A percentile compares a stretch with the other conserved stretches of the same genome.
These are phyloP conservation scores for Phellopilus nigrolimitatus DNA, from an alignment of 1,284 basidiomycete species.

Conservation along the genomic window DNA sequence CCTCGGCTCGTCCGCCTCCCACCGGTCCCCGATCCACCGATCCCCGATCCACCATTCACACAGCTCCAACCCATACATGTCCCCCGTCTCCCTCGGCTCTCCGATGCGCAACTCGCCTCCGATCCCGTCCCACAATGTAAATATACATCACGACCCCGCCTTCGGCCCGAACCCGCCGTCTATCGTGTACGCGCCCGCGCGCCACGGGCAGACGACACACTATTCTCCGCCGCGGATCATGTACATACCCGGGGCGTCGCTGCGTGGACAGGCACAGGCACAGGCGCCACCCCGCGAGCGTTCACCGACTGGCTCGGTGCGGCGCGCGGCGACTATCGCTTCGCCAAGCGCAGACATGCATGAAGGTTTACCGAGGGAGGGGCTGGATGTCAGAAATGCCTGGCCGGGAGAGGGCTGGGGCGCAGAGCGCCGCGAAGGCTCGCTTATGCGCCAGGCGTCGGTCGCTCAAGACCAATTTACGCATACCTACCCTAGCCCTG, in stretches of 20 bases:
- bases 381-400: not conserved
- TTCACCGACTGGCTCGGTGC: constrained; percentile 2
- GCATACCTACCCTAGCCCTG: too few species aligned
- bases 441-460: too few species aligned
- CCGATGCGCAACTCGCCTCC: constrained; percentile 5
- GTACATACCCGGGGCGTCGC: constrained; percentile 36
- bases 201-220: constrained; percentile 35
- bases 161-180: constrained; percentile 35
- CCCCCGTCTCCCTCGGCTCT: not conserved
- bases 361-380: not conserved
- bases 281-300: constrained; percentile 40
- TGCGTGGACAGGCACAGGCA: constrained; percentile 47
- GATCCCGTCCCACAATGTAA: not conserved
- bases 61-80: constrained; percentile 4
- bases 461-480: too few species aligned
- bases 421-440: too few species aligned
- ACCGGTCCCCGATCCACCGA: too few species aligned
- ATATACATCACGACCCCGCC: not conserved
- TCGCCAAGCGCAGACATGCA: not conserved
- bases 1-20: not conserved
- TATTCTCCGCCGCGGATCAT: constrained; percentile 49
- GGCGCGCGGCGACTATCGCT: constrained; percentile 5
- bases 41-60: not conserved
- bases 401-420: not conserved
- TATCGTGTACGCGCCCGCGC: constrained; percentile 49